Conservation (phyloP, 495 filamentous ascomycete species). For the Penicillium manginii region DNA sequence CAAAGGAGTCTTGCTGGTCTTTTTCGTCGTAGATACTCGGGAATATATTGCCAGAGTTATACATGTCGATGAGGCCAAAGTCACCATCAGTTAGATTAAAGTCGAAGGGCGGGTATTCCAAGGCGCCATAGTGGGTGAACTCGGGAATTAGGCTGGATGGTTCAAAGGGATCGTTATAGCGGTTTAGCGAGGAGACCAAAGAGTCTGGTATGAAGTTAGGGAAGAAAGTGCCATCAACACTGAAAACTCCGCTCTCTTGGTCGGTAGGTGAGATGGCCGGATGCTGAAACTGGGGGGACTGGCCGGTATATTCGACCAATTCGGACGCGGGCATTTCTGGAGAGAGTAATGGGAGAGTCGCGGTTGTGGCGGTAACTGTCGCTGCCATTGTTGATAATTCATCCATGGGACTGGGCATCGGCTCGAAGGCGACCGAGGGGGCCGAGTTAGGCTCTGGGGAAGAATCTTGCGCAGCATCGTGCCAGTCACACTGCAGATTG, state of each 20-base stretch:
- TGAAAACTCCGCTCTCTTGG: constrained; percentile 40
- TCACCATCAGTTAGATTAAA: constrained; percentile 65
- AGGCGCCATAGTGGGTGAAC: constrained; percentile 29
- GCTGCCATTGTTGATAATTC: constrained; percentile 1
- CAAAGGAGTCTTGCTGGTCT: constrained; percentile 12
- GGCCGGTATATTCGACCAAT: neutral
- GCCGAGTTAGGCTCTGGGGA: constrained; percentile 24
- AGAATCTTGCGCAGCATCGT: constrained; percentile 29
- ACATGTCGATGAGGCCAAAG: constrained; percentile 59
- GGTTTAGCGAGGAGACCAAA: constrained; percentile 31
- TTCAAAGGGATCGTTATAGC: constrained; percentile 34
- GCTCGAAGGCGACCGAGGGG: constrained; percentile 16
- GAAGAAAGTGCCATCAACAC: constrained; percentile 39
- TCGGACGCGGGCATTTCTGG: neutral
- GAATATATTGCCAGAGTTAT: constrained; percentile 52
- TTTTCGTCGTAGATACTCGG: constrained; percentile 18
- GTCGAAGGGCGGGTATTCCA: constrained; percentile 53
- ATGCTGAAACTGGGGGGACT: neutral
- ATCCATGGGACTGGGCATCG: constrained; percentile 22
- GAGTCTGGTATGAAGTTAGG: constrained; percentile 42
- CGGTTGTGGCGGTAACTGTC: neutral
- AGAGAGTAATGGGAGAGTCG: neutral
- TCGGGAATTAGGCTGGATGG: constrained; percentile 28
- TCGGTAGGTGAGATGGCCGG: constrained; percentile 32
- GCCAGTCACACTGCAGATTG: constrained; percentile 49